Base-by-base conservation (phyloP, 1,284 basidiomycete species). In the Apiotrichum gracile region DNA sequence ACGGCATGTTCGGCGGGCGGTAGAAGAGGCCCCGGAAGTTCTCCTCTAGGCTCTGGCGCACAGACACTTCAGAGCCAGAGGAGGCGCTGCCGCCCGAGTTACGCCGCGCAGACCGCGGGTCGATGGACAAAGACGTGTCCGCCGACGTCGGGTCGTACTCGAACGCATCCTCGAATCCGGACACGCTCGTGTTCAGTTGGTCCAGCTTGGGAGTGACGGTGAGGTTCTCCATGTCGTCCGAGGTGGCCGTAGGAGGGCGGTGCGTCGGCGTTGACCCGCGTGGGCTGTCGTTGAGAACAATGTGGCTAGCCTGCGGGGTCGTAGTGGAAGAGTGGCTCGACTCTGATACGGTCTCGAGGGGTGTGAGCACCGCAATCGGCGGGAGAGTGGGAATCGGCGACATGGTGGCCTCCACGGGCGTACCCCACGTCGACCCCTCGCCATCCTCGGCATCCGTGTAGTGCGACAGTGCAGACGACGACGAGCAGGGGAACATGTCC, bases 21-120 rank as follows among this genome's bases (percentile, higher is more conserved):
- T 69, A 73, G 63, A 73, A 73, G 14, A 73, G 54, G 9, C 66
- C 68, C 57, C 68, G 52, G 24, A 53, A 54, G 35, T 35, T 50
- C 29, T 55, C 59, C 34, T 61, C 59, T 9, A 61, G 21, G 34
- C 55, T 61, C 17, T 46, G 50, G 37, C 52, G 52, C 35, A 52
- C 16, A 7, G 52, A 55, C 2, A 47, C 44, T 38, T 56, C 57
- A 2, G 50, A 52, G 25, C 54, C 51, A 1, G 54, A 55, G 4
- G 57, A 59, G 16, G 47, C 17, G 34, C 24, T 34, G n/a, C 25
- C 22, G 21, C 19, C 10, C 5, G 25, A 39, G n/a, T 5, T 10
- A 16, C 46, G 21, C 13, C 24, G 35, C 10, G 6, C n/a, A 6
- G 34, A 13, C n/a, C n/a, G n/a, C n/a, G n/a, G n/a, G n/a, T n/a